These are phyloP conservation scores for Ananas comosus DNA, from an alignment of 176 grass and related monocot species.

Conservation along the genomic window DNA sequence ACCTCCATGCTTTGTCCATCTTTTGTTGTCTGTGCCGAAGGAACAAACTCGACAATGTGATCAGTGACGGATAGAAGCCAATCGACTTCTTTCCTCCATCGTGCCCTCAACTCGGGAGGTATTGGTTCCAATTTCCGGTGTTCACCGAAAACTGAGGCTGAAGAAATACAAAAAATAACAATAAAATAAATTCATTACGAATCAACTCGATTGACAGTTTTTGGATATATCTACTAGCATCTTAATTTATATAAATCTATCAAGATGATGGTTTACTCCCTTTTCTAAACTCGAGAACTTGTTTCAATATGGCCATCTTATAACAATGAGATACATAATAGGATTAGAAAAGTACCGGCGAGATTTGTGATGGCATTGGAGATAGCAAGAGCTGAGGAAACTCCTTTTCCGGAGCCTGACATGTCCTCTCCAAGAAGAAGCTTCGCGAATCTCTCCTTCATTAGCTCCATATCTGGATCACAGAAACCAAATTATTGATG, in stretches of 20 bases:
- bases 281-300: no score
- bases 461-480: slow-evolving; percentile 40
- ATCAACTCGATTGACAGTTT: no score
- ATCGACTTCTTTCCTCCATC: slow-evolving; percentile 76
- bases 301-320: background rate
- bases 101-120: slow-evolving; percentile 52
- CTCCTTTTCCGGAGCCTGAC: slow-evolving; percentile 78
- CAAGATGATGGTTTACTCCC: no score
- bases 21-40: slow-evolving; percentile 50
- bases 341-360: slow-evolving; percentile 10
- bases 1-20: slow-evolving; percentile 83
- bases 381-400: slow-evolving; percentile 77
- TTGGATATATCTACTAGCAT: background rate
- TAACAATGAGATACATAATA: background rate
- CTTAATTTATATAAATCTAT: no score
- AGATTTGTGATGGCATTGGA: slow-evolving; percentile 80
- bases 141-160: slow-evolving; percentile 76
- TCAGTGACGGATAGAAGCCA: slow-evolving; percentile 86
- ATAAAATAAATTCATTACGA: background rate
- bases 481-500: background rate
- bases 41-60: slow-evolving; percentile 94
- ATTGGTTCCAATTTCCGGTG: slow-evolving; percentile 75
- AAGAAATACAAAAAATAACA: slow-evolving; percentile 12
- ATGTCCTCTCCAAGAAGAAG: slow-evolving; percentile 89
- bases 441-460: slow-evolving; percentile 88